phyloP scores from a whole-genome alignment of 345 rosid genomes.

The Conringia planisiliqua region DNA sequence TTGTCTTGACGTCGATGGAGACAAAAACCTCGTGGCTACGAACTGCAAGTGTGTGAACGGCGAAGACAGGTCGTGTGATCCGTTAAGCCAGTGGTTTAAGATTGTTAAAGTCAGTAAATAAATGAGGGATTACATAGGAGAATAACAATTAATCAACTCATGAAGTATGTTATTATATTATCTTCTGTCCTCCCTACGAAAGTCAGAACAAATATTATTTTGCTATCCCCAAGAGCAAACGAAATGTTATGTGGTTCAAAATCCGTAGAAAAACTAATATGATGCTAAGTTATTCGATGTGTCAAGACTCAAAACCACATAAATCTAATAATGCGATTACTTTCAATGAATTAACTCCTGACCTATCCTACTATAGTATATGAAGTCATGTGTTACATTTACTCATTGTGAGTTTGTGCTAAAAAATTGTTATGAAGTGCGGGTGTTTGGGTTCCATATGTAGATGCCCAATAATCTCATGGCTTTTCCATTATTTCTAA shows the following conservation, averaged over 20 bases:
- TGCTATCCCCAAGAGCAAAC: neutral
- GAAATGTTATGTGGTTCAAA: neutral
- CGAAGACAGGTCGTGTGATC: conserved; percentile 46
- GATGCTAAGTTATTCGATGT: neutral
- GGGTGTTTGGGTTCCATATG: too few relatives aligned
- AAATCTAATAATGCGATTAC: neutral
- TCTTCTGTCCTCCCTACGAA: too few relatives aligned
- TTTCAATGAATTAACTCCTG: neutral
- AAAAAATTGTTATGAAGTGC: too few relatives aligned
- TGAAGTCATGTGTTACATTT: too few relatives aligned
- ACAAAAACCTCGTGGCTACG: conserved; percentile 33
- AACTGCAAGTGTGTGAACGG: conserved; percentile 49
- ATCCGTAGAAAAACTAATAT: neutral
- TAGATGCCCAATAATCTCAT: too few relatives aligned
- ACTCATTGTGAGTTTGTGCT: too few relatives aligned
- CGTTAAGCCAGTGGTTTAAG: conserved; percentile 70
- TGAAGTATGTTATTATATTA: too few relatives aligned
- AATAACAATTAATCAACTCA: neutral
- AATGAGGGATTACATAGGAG: neutral
- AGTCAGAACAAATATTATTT: neutral
- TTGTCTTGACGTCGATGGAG: conserved; percentile 65
- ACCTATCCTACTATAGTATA: too few relatives aligned
- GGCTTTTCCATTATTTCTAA: too few relatives aligned
- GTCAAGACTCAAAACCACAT: neutral
- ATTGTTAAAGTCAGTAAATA: conserved; percentile 44